Percentiles rank a stretch among this genome's conserved stretches.
Conservation (phyloP, 2,329 filamentous ascomycete genomes). For the Lecanicillium sp. region DNA sequence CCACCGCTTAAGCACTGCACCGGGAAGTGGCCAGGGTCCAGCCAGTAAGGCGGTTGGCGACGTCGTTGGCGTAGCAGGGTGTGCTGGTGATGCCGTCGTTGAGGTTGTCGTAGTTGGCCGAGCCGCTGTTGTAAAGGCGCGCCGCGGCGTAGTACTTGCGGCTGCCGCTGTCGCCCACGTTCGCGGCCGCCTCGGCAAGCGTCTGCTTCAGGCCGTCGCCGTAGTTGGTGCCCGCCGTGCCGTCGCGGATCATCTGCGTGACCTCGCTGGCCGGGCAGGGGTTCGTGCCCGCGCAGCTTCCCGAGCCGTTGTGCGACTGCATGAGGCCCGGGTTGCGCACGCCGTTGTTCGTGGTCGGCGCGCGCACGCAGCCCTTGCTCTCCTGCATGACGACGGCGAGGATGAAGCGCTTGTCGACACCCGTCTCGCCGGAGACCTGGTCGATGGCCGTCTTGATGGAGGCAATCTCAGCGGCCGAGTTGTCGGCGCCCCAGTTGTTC, state of each 20-base stretch:
- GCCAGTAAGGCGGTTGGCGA: constrained; percentile 5
- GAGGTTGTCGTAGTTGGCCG: background rate
- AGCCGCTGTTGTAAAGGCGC: background rate
- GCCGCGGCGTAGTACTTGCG: background rate
- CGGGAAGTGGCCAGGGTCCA: constrained; percentile 1
- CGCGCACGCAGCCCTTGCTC: constrained; percentile 14
- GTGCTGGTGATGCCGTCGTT: background rate
- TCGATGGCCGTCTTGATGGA: background rate
- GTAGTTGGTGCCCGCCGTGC: background rate
- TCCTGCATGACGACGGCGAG: constrained; percentile 28
- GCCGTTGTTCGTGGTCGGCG: constrained; percentile 5
- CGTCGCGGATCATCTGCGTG: constrained; percentile 1
- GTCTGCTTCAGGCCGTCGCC: background rate
- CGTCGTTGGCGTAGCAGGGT: background rate
- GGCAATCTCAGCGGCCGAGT: constrained; percentile 1
- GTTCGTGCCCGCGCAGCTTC: background rate
- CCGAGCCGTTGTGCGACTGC: constrained; percentile 5
- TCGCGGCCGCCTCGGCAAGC: background rate
- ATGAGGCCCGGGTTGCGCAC: constrained; percentile 6
- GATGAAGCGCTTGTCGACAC: constrained; percentile 14
- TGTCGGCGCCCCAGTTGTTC: constrained; percentile 8
- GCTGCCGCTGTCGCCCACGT: background rate
- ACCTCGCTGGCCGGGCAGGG: background rate
- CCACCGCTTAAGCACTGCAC: background rate
- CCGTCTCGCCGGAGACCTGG: background rate